Evolutionary conservation across 257 asterid species (phyloP).

Genomic region (Solanum microdontum): DNA sequence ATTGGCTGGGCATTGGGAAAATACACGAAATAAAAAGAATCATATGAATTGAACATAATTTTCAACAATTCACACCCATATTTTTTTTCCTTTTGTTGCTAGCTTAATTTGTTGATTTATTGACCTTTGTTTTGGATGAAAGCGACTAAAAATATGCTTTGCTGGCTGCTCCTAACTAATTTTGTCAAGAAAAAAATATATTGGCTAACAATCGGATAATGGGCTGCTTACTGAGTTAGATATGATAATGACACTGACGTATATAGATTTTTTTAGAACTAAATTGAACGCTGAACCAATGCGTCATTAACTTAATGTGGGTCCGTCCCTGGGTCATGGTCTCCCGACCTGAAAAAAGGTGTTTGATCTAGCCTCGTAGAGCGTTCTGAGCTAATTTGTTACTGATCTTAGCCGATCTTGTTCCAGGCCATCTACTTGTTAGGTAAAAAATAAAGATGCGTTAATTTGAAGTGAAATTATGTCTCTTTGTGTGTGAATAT

Average conservation of each 20-base stretch:
- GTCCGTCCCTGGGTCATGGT: too few relatives aligned
- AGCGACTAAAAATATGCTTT: not conserved
- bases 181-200: not conserved
- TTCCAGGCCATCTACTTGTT: not conserved
- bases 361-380: not conserved
- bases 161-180: not conserved
- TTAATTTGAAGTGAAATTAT: not conserved
- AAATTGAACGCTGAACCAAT: too few relatives aligned
- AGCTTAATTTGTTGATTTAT: not conserved
- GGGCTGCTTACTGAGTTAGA: not conserved
- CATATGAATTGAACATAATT: not conserved
- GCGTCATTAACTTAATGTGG: too few relatives aligned
- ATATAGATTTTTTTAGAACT: too few relatives aligned
- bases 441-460: not conserved
- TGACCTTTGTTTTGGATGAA: not conserved
- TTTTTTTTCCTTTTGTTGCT: not conserved
- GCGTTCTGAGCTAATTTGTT: not conserved
- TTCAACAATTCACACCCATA: not conserved
- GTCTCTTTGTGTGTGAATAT: not conserved
- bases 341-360: too few relatives aligned
- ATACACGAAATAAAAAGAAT: not conserved
- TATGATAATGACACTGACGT: too few relatives aligned
- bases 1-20: not conserved
- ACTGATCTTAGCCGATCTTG: rapidly evolving
- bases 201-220: not conserved